These are phyloP conservation scores for Bipolaris zeicola DNA, from an alignment of 2,329 filamentous ascomycete species.

Conservation along the genomic window DNA sequence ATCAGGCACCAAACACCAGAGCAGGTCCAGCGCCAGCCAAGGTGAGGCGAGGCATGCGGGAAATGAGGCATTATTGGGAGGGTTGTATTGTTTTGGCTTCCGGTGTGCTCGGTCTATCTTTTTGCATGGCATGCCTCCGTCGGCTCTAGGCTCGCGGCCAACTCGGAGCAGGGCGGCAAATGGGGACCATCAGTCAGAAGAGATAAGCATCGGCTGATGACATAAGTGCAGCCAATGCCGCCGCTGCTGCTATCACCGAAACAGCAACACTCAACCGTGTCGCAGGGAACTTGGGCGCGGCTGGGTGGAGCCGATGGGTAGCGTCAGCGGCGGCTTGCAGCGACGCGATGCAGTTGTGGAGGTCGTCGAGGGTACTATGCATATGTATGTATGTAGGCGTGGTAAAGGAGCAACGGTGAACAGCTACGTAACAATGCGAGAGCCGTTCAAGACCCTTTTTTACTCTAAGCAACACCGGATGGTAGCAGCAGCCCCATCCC, in stretches of 20 bases:
- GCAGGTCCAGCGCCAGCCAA: slow-evolving; percentile 5
- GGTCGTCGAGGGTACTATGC: neutral
- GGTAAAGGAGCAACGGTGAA: neutral
- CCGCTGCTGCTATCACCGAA: slow-evolving; percentile 5
- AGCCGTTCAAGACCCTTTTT: neutral
- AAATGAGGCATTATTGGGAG: slow-evolving; percentile 24
- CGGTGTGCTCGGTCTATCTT: slow-evolving; percentile 7
- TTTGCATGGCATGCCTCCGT: slow-evolving; percentile 4
- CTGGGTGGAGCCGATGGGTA: slow-evolving; percentile 23
- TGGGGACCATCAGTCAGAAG: slow-evolving; percentile 12
- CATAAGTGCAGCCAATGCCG: slow-evolving; percentile 14
- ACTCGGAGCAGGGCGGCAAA: slow-evolving; percentile 3
- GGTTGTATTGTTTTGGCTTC: slow-evolving; percentile 13
- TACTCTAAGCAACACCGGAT: neutral
- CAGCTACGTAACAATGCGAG: neutral
- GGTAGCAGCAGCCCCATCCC: neutral
- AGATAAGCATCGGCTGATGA: slow-evolving; percentile 30
- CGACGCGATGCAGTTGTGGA: slow-evolving; percentile 12
- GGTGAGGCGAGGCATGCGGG: slow-evolving; percentile 1
- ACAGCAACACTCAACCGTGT: slow-evolving; percentile 16
- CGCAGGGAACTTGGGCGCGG: slow-evolving; percentile 13
- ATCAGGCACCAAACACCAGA: slow-evolving; percentile 15
- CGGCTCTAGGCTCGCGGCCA: slow-evolving; percentile 11
- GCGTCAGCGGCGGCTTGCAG: slow-evolving; percentile 27
- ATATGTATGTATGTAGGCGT: neutral